Evolutionary conservation across 2,329 filamentous ascomycete genomes (phyloP).

Genomic region (Beauveria caledonica): DNA sequence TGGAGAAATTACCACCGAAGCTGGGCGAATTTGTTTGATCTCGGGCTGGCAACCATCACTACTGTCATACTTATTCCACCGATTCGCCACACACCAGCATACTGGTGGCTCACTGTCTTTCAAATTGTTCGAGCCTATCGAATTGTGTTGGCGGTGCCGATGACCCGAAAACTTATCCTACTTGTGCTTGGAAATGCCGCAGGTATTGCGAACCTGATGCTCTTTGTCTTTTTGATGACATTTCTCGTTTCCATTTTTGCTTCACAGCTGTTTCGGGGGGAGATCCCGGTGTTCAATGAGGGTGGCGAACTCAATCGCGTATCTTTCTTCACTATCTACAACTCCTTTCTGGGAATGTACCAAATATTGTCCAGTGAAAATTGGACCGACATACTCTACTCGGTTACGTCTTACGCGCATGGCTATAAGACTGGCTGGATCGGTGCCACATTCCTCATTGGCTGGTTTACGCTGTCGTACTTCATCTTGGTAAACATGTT

Average conservation of each 20-base stretch:
- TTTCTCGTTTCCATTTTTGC: constrained; percentile 92
- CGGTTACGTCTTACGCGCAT: constrained; percentile 62
- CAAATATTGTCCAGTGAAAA: constrained; percentile 93
- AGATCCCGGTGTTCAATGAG: constrained; percentile 59
- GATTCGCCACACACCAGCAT: constrained; percentile 66
- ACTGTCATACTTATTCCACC: constrained; percentile 76
- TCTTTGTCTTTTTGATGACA: constrained; percentile 94
- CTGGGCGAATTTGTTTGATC: constrained; percentile 70
- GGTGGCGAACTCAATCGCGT: constrained; percentile 57
- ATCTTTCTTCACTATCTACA: constrained; percentile 86
- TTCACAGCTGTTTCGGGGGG: constrained; percentile 82
- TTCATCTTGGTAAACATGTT: constrained; percentile 99
- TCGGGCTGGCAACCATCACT: constrained; percentile 72
- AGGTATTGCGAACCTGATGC: constrained; percentile 87
- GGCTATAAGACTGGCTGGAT: constrained; percentile 76
- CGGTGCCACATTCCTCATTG: constrained; percentile 78
- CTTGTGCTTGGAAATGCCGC: constrained; percentile 84
- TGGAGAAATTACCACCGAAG: constrained; percentile 73
- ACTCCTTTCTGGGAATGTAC: constrained; percentile 96
- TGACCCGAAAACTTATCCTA: constrained; percentile 79
- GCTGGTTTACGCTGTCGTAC: constrained; percentile 93
- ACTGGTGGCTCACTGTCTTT: constrained; percentile 85
- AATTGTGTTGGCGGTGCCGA: constrained; percentile 78
- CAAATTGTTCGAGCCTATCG: constrained; percentile 90
- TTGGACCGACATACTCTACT: constrained; percentile 86